Evolutionary conservation across 2,329 filamentous ascomycete genomes (phyloP), one percentile per base, ranked within the genome.

Genomic region (Alternaria gansuensis): DNA sequence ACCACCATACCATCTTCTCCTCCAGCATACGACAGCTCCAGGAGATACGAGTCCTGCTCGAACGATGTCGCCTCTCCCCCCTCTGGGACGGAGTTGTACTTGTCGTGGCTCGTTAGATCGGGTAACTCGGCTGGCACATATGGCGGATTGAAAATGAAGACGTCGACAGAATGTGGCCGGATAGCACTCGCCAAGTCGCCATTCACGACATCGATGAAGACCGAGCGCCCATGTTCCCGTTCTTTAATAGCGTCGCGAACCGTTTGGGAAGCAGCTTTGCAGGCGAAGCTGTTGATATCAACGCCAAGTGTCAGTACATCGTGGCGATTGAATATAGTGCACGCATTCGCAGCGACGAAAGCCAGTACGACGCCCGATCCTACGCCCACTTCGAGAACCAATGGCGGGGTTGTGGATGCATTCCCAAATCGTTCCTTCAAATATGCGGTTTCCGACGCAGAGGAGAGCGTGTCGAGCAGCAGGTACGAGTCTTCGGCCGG

Each of bases 401-500:
- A 78, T 1, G 83, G 77, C 1, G 81, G 66, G 51, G 60, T 62
- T 10, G 55, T 54, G 9, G 62, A 61, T 11, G 44, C 41, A 36
- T 54, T 48, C n/a, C 55, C 43, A 74, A 97, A 96, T 41, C 85
- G 86, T 5, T 78, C 57, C 17, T 82, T 82, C 21, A 97, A 86
- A 77, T 92, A 97, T 24, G 80, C 67, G 4, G 82, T 86, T 78
- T 97, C 92, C 2, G 84, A 76, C 0, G 82, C 59, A 2, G 88
- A 90, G 0, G 93, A 94, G 43, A 99, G 85, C 0, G 93, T 96
- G 80, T 99, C 94, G 29, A 99, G 87, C 48, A 99, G 85, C 43
- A 99, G 86, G 75, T 92, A 99, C 5, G 93, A 97, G 81, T 99
- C 95, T 79, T 99, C 95, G 10, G 94, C 90, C 34, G 95, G 95